Percentiles rank a stretch among this genome's conserved stretches.
Evolutionary conservation across 768 basidiomycete genomes (phyloP).

Genomic region (Lentinus brumalis): DNA sequence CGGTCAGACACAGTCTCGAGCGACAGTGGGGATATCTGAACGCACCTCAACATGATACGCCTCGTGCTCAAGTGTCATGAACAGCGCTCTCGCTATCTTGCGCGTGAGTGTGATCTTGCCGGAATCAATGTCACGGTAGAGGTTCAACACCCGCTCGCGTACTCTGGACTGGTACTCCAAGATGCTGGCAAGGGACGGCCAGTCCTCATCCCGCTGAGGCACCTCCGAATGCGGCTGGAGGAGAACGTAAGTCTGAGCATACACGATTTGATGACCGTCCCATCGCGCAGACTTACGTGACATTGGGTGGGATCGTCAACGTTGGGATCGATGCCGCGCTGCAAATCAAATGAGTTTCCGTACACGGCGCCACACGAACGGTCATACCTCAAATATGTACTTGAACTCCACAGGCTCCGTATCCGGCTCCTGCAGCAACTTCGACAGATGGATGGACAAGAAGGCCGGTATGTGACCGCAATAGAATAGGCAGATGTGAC

Average conservation of each 20-base stretch:
- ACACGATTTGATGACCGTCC: neutral
- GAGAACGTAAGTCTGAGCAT: neutral
- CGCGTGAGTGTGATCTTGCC: constrained; percentile 54
- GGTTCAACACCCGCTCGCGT: constrained; percentile 62
- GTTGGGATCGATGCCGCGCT: constrained; percentile 95
- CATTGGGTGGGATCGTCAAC: constrained; percentile 88
- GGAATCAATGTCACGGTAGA: constrained; percentile 74
- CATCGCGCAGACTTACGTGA: constrained; percentile 56
- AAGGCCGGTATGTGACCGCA: constrained; percentile 92
- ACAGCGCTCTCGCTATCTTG: constrained; percentile 75
- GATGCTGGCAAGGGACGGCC: constrained; percentile 77
- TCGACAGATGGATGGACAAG: constrained; percentile 86
- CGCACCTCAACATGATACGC: constrained; percentile 79
- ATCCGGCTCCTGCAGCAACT: constrained; percentile 70
- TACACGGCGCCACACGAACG: neutral
- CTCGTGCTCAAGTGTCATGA: constrained; percentile 93
- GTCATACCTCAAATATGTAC: constrained; percentile 73
- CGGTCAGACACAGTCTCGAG: neutral
- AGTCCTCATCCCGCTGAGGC: constrained; percentile 76
- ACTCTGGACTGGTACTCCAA: constrained; percentile 79
- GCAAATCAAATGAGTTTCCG: constrained; percentile 1
- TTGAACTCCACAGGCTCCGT: constrained; percentile 87
- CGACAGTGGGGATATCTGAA: neutral
- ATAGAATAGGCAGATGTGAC: constrained; percentile 98
- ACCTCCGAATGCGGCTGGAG: constrained; percentile 85